These are phyloP conservation scores for Talaromyces sp. DNA, from an alignment of 2,329 filamentous ascomycete species.

Conservation along the genomic window DNA sequence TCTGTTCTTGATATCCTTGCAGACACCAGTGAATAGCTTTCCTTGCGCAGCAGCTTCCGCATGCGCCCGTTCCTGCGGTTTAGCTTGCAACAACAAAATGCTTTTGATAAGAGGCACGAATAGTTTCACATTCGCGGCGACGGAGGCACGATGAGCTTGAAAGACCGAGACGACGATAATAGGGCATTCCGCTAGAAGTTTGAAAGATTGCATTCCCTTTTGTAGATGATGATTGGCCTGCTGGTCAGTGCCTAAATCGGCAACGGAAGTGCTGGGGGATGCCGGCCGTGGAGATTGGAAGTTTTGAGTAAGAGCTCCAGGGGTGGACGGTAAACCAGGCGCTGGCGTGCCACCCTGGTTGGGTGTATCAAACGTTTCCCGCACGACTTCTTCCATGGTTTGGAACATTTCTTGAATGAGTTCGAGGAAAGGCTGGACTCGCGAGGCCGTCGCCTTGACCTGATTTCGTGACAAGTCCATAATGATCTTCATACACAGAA, in stretches of 20 bases:
- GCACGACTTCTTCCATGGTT: constrained; percentile 89
- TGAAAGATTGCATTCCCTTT: constrained; percentile 98
- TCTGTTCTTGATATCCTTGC: constrained; percentile 85
- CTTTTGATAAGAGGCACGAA: constrained; percentile 94
- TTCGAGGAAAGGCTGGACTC: constrained; percentile 82
- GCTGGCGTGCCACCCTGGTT: constrained; percentile 49
- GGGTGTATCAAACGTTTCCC: constrained; percentile 84
- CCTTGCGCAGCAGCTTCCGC: constrained; percentile 72
- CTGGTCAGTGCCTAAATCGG: constrained; percentile 76
- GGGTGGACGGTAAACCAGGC: constrained; percentile 47
- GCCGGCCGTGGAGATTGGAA: constrained; percentile 85
- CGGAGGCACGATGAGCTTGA: constrained; percentile 78
- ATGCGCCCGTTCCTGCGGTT: constrained; percentile 88
- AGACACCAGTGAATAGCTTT: constrained; percentile 86
- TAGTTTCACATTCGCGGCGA: constrained; percentile 76
- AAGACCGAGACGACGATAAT: constrained; percentile 99
- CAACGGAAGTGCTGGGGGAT: constrained; percentile 75
- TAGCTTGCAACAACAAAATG: constrained; percentile 81
- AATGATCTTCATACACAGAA: constrained; percentile 95
- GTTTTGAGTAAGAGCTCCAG: constrained; percentile 51
- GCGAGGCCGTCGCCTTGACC: constrained; percentile 69
- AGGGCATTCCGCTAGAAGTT: constrained; percentile 92
- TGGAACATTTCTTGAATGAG: constrained; percentile 95
- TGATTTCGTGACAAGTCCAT: constrained; percentile 96
- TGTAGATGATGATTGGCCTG: constrained; percentile 74